Conservation (phyloP, 2,329 filamentous ascomycete species). For the Apiospora sp. region DNA sequence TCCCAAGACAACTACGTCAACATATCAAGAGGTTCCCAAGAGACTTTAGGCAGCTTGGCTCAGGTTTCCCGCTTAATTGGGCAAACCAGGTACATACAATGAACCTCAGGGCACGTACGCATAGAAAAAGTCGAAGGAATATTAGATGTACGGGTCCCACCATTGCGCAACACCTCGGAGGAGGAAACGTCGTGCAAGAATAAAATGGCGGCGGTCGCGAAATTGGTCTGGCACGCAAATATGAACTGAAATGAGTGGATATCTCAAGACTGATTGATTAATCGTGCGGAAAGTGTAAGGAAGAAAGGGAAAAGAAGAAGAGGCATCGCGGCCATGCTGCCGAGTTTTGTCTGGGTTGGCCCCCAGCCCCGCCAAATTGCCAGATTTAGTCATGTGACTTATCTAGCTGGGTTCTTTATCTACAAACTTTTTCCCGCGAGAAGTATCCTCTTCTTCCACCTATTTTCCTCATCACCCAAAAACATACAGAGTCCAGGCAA, state of each 20-base stretch:
- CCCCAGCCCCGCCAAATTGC: background rate
- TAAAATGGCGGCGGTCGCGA: constrained; percentile 39
- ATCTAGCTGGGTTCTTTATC: background rate
- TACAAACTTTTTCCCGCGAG: background rate
- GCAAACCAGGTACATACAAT: background rate
- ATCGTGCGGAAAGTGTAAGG: constrained; percentile 63
- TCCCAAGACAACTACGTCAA: background rate
- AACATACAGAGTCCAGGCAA: background rate
- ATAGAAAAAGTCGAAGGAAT: background rate
- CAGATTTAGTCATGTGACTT: background rate
- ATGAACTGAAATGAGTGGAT: constrained; percentile 63
- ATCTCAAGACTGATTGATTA: constrained; percentile 66
- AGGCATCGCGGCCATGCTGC: background rate
- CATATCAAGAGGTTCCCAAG: background rate
- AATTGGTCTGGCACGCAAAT: constrained; percentile 66
- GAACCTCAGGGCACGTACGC: background rate
- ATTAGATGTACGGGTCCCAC: constrained; percentile 40
- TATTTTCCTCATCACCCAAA: background rate
- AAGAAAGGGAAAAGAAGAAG: constrained; percentile 36
- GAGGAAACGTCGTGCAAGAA: constrained; percentile 34
- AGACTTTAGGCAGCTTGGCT: background rate
- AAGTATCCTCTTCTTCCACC: background rate
- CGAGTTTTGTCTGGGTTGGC: background rate
- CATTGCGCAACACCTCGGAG: constrained; percentile 36
- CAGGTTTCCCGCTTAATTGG: background rate